These are phyloP conservation scores for Diutina pseudorugosa DNA, from an alignment of 1,139 yeast genomes.

Conservation along the genomic window DNA sequence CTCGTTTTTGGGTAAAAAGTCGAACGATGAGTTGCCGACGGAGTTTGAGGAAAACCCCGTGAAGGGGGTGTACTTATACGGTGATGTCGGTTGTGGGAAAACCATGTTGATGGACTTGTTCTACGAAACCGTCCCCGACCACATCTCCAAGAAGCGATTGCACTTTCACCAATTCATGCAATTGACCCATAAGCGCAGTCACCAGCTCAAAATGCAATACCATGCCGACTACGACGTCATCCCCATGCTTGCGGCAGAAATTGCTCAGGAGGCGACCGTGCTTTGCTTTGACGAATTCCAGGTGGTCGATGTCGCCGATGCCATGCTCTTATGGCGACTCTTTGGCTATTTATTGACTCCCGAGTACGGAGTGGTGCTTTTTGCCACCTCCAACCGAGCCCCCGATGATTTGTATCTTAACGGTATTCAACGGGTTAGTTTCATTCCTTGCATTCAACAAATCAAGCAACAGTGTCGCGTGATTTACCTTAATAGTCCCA, in stretches of 20 bases:
- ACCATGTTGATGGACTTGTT: slow-evolving; percentile 97
- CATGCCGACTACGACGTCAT: slow-evolving; percentile 66
- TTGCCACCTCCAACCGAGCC: slow-evolving; percentile 90
- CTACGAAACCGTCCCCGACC: slow-evolving; percentile 67
- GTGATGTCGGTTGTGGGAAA: slow-evolving; percentile 97
- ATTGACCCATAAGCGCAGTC: slow-evolving; percentile 76
- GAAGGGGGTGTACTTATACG: slow-evolving; percentile 84
- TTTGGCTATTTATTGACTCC: slow-evolving; percentile 49
- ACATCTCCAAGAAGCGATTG: slow-evolving; percentile 63
- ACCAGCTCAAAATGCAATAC: slow-evolving; percentile 52
- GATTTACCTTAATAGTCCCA: slow-evolving; percentile 74
- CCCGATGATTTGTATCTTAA: slow-evolving; percentile 88
- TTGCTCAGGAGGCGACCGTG: slow-evolving; percentile 64
- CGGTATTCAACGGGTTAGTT: slow-evolving; percentile 86
- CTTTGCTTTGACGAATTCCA: slow-evolving; percentile 93
- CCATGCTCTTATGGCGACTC: slow-evolving; percentile 80
- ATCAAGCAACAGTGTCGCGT: slow-evolving; percentile 67
- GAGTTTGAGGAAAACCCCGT: slow-evolving; percentile 18
- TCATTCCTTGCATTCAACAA: slow-evolving; percentile 81
- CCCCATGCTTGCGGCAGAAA: slow-evolving; percentile 74
- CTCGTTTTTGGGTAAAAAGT: slow-evolving; percentile 16
- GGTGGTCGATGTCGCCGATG: slow-evolving; percentile 97
- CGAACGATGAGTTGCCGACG: background rate
- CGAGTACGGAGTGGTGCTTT: slow-evolving; percentile 70
- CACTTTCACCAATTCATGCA: slow-evolving; percentile 99